These are phyloP conservation scores for Porcisia hertigi DNA, from an alignment of 208 protist genomes.

Conservation along the genomic window DNA sequence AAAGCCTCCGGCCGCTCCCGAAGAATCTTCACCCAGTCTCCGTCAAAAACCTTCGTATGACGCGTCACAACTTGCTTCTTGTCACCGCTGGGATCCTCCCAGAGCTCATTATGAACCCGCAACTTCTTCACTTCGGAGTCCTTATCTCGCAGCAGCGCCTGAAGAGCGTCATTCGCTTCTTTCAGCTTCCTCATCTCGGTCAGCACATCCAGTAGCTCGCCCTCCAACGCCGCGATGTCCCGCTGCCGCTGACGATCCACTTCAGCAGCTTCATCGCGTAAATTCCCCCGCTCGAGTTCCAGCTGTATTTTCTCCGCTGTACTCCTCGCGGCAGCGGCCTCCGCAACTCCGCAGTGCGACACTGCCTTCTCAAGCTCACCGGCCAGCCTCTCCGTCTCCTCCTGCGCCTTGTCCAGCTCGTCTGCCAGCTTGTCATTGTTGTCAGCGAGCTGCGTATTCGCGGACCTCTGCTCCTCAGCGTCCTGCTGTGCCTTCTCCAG, in stretches of 20 bases:
- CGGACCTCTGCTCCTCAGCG: no score
- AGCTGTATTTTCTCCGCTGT: neutral
- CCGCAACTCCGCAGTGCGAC: neutral
- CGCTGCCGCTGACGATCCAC: neutral
- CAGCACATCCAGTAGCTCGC: constrained; percentile 1
- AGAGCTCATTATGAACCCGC: constrained; percentile 35
- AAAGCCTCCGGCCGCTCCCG: constrained; percentile 52
- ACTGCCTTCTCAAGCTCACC: no score
- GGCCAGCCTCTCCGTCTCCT: no score
- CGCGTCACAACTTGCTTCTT: constrained; percentile 46
- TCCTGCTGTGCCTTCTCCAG: no score
- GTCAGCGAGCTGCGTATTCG: no score
- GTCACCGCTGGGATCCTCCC: constrained; percentile 23
- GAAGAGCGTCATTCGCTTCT: constrained; percentile 32
- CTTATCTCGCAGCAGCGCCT: constrained; percentile 27
- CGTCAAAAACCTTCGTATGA: constrained; percentile 62
- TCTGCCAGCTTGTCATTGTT: no score
- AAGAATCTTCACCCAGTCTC: constrained; percentile 52
- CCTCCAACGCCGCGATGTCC: neutral
- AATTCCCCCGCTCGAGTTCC: constrained; percentile 1
- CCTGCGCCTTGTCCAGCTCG: no score
- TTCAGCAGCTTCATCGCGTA: constrained; percentile 2
- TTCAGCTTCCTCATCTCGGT: constrained; percentile 10
- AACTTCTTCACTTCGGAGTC: constrained; percentile 43
- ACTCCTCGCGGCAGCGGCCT: neutral